Evolutionary conservation across 768 basidiomycete genomes (phyloP), one percentile per base, ranked within the genome.

Genomic region (Trametopsis cervina): DNA sequence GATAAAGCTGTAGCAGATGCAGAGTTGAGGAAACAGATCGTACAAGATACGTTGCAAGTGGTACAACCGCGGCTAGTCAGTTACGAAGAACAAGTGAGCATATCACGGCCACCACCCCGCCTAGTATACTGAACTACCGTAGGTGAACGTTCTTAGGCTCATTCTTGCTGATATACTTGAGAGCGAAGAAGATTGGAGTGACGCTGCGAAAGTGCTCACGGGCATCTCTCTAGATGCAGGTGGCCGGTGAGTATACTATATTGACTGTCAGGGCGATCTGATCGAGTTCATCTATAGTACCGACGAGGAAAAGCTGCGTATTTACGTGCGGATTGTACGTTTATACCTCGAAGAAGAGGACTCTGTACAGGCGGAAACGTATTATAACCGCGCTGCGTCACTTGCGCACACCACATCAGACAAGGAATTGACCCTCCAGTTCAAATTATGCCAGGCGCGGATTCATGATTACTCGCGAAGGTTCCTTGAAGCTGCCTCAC

Each of bases 351-450:
- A 99, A 70, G 93, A 96, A 47, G 93, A 95, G 63, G 95, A 99
- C 60, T 91, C 89, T 3, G 86, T 94, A 2, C 89, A 93, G 65
- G 96, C 96, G n/a, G 95, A 98, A 63, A 89, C 92, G 2, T 98
- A 93, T 67, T 95, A 95, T 66, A 95, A 94, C 60, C 88, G 96
- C 47, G 96, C 96, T 17, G 89, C 92, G 1, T 78, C 93, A 18
- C 77, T 97, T 18, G 83, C 90, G 20, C 87, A 92, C 63, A 80
- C 83, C 13, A 80, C 86, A 33, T 73, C 71, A 13, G 83, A 97
- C 67, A 82, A 80, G 57, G 88, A 85, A 62, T 87, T 84, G 12
- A 73, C 84, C 29, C 75, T 95, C 20, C 76, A 82, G 57, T 94
- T 89, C 73, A 95, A 93, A 66, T 78, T 94, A 21, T 92, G 86